These are phyloP conservation scores for Alternaria postmessia DNA, from an alignment of 2,329 filamentous ascomycete species.

Conservation along the genomic window DNA sequence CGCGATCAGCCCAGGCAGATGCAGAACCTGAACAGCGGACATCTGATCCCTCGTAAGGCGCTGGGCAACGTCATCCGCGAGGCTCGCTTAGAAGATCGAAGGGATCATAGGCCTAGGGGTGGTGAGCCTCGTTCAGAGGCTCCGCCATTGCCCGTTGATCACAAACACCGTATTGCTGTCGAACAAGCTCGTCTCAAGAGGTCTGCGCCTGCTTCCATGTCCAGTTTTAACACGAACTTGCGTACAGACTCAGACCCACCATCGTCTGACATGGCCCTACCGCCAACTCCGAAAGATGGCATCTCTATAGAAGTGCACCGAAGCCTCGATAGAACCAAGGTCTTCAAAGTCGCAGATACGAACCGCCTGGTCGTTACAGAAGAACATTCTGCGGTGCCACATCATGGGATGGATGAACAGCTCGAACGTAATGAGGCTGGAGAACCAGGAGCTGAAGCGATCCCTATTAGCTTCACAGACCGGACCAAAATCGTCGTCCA, in stretches of 20 bases:
- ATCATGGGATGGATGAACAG: slow-evolving; percentile 51
- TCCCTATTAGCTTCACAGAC: slow-evolving; percentile 52
- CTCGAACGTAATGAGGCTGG: slow-evolving; percentile 39
- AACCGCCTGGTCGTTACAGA: slow-evolving; percentile 33
- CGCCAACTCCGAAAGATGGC: slow-evolving; percentile 54
- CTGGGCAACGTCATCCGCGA: neutral
- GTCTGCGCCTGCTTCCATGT: slow-evolving; percentile 36
- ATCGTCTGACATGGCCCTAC: slow-evolving; percentile 55
- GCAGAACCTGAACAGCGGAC: slow-evolving; percentile 21
- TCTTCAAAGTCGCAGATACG: slow-evolving; percentile 45
- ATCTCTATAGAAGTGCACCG: slow-evolving; percentile 45
- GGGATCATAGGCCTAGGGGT: neutral
- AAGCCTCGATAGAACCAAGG: slow-evolving; percentile 21
- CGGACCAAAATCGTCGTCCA: slow-evolving; percentile 55
- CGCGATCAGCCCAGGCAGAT: neutral
- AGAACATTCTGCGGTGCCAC: slow-evolving; percentile 26
- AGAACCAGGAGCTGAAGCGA: slow-evolving; percentile 24
- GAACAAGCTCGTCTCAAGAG: slow-evolving; percentile 32
- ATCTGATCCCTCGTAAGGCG: slow-evolving; percentile 15
- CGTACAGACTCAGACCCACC: slow-evolving; percentile 52
- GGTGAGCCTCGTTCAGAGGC: slow-evolving; percentile 22
- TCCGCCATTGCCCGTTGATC: slow-evolving; percentile 35
- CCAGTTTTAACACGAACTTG: slow-evolving; percentile 41
- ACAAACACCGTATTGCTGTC: slow-evolving; percentile 29
- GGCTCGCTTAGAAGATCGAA: slow-evolving; percentile 3